Evolutionary conservation across 2,329 filamentous ascomycete species (phyloP).

Genomic region (Falciphora oryzae): DNA sequence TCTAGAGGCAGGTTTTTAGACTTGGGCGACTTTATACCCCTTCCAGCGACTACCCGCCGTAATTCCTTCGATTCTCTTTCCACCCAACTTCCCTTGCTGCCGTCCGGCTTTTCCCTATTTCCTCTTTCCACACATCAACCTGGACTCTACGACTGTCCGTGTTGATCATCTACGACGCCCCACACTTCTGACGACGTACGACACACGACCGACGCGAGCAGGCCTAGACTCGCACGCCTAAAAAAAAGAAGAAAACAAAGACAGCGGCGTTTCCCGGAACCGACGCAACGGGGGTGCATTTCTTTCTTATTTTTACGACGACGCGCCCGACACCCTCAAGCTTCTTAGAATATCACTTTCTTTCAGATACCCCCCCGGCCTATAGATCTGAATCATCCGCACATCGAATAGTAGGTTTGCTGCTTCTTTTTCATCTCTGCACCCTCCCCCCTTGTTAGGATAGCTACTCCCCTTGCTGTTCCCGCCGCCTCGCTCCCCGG

Average conservation of each 20-base stretch:
- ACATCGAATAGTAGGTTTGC: conserved; percentile 2
- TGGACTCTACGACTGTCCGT: background rate
- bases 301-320: background rate
- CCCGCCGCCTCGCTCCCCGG: background rate
- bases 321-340: background rate
- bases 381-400: conserved; percentile 6
- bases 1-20: conserved; percentile 3
- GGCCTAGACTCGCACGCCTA: background rate
- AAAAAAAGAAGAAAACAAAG: conserved; percentile 2
- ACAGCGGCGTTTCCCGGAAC: conserved; percentile 4
- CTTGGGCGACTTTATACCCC: conserved; percentile 2
- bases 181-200: conserved; percentile 1
- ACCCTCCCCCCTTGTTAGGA: background rate
- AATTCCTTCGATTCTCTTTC: background rate
- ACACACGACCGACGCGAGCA: background rate
- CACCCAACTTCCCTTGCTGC: background rate
- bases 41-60: background rate
- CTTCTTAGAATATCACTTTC: conserved; percentile 10
- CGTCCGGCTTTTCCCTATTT: background rate
- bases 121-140: background rate
- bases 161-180: background rate
- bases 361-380: conserved; percentile 10
- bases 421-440: background rate
- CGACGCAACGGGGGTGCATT: background rate
- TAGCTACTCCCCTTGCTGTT: background rate